These are phyloP conservation scores for Apodospora peruviana DNA, from an alignment of 495 filamentous ascomycete genomes.

Conservation along the genomic window DNA sequence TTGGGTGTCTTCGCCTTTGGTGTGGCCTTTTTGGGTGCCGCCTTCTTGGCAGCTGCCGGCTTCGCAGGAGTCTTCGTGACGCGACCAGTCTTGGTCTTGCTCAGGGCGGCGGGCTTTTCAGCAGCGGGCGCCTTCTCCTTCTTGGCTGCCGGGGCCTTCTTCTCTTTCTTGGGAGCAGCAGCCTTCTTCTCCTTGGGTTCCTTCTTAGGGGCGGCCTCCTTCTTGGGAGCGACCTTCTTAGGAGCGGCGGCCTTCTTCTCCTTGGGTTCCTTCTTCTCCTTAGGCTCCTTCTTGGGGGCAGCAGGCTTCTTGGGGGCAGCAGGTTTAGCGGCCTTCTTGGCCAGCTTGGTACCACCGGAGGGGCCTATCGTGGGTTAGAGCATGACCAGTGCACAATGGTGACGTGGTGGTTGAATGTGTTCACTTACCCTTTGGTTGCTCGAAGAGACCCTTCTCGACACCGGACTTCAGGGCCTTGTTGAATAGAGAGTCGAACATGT, in stretches of 20 bases:
- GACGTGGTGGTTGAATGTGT: neutral
- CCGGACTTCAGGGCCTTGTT: conserved; percentile 87
- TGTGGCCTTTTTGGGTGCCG: conserved; percentile 58
- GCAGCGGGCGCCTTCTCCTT: conserved; percentile 46
- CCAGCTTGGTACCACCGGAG: conserved; percentile 94
- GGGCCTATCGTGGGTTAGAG: conserved; percentile 52
- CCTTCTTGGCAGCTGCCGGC: conserved; percentile 58
- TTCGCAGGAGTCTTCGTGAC: conserved; percentile 64
- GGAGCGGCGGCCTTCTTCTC: conserved; percentile 30
- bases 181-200: conserved; percentile 39
- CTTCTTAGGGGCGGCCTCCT: conserved; percentile 41
- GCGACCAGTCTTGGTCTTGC: conserved; percentile 88
- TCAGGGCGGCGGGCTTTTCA: conserved; percentile 63
- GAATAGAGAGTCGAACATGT: conserved; percentile 83
- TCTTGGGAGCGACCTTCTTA: conserved; percentile 18
- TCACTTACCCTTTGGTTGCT: conserved; percentile 86
- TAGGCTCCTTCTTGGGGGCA: conserved; percentile 28
- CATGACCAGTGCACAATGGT: neutral
- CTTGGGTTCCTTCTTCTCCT: conserved; percentile 35
- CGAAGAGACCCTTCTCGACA: conserved; percentile 84
- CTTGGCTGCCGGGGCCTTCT: conserved; percentile 29
- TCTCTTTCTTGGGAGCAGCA: conserved; percentile 21
- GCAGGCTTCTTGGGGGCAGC: conserved; percentile 31
- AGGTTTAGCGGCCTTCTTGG: conserved; percentile 54
- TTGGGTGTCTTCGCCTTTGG: conserved; percentile 60